phyloP scores from a whole-genome alignment of 2,329 filamentous ascomycete genomes.

The Phaeosphaeria sp. region DNA sequence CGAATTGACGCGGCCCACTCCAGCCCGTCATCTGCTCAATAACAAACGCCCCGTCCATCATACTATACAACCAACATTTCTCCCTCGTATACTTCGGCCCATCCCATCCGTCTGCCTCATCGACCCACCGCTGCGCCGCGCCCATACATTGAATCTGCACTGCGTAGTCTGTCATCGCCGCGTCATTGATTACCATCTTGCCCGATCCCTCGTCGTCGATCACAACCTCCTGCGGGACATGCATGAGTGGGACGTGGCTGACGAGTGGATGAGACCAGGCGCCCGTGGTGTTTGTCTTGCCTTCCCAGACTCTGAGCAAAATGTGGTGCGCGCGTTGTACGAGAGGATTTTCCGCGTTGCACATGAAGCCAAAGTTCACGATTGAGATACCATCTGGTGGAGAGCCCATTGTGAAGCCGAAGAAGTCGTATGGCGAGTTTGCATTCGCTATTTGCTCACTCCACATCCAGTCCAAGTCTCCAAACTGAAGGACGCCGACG shows the following conservation, averaged over 20 bases:
- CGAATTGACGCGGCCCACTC: conserved; percentile 58
- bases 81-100: conserved; percentile 60
- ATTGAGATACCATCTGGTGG: conserved; percentile 22
- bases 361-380: conserved; percentile 31
- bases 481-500: conserved; percentile 64
- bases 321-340: conserved; percentile 59
- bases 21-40: conserved; percentile 60
- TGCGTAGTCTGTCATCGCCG: conserved; percentile 63
- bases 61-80: conserved; percentile 29
- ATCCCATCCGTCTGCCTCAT: conserved; percentile 60
- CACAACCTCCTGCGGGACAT: conserved; percentile 39
- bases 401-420: conserved; percentile 32
- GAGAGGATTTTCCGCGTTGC: conserved; percentile 53
- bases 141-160: conserved; percentile 63
- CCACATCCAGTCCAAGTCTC: conserved; percentile 64
- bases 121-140: conserved; percentile 60
- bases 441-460: conserved; percentile 56
- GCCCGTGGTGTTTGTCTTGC: conserved; percentile 47
- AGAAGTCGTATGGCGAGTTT: conserved; percentile 52
- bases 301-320: conserved; percentile 60
- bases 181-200: conserved; percentile 37
- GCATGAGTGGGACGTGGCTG: conserved; percentile 56
- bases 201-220: neutral
- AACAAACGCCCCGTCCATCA: conserved; percentile 25
- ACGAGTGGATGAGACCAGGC: conserved; percentile 60